Base-by-base conservation (phyloP, 192 early-diverging fungal species). In the Phycomyces blakesleeanus region DNA sequence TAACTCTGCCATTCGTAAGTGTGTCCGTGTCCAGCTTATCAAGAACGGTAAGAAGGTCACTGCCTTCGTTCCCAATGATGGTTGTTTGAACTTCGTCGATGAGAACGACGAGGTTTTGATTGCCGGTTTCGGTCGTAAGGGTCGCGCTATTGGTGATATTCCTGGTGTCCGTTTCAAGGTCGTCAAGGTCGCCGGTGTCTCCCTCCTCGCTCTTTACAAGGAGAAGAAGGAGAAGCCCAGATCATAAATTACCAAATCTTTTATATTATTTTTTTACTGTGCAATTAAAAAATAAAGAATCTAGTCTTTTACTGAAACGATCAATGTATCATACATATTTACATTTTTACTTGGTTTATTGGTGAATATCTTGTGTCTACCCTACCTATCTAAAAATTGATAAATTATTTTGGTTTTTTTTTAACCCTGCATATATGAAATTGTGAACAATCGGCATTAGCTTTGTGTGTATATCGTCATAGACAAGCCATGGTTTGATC, bases 11-110 rank as follows among this genome's bases (percentile, higher is more conserved):
- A 99, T 99, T 90, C 94, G 97, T 84, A 99, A 99, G 88, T 98
- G 96, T 85, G 94, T 99, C 71, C 95, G 97, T 93, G 96, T 95
- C 64, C 97, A 99, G 86, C 87, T 99, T 69, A 97, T 99, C 90
- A 99, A 99, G 91, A 99, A 99, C 91, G 94, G 92, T 78, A 99
- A 99, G 91, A 99, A 97, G 89, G 90, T 99, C 78, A 97, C 97
- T 59, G 97, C 97, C 74, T 99, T 99, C 85, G 97, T 99, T 61
- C 97, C 97, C 76, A 97, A 97, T 83, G 97, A 99, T 84, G 97
- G 97, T 96, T 99, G 97, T 82, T 85, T 99, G 77, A 99, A 98
- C 94, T 99, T 88, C 79, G 93, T 99, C 76, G 97, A 99, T 72
- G 97, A 99, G 74, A 99, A 99, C 91, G 97, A 99, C 87, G 97